A percentile compares a stretch with the other conserved stretches of the same genome.
phyloP scores from a whole-genome alignment of 805 yeast species.

The Barnettozyma wickerhamii region DNA sequence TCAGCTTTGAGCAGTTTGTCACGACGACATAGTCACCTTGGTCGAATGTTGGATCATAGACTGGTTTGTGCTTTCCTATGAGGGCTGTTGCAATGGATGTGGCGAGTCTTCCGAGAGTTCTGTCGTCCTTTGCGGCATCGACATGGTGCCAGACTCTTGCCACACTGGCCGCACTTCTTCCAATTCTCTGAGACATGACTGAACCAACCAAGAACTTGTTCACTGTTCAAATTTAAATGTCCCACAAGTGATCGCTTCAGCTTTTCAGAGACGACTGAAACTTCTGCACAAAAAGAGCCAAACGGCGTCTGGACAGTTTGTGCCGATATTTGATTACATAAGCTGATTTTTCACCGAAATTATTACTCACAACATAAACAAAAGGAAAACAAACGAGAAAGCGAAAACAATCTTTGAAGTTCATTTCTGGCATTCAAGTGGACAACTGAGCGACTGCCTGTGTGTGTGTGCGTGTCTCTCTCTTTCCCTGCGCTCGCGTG shows the following conservation, averaged over 20 bases:
- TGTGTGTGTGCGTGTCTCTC: no score
- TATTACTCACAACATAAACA: no score
- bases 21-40: conserved; percentile 97
- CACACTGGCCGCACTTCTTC: conserved; percentile 61
- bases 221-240: no score
- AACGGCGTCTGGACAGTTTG: not conserved
- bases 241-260: not conserved
- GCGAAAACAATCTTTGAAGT: not conserved
- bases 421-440: no score
- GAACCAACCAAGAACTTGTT: no score
- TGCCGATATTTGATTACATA: no score
- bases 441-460: no score
- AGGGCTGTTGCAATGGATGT: conserved; percentile 80
- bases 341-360: no score
- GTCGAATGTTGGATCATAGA: conserved; percentile 72
- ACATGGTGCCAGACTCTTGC: conserved; percentile 95
- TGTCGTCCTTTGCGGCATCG: conserved; percentile 76
- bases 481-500: no score
- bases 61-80: conserved; percentile 97
- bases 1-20: conserved; percentile 79
- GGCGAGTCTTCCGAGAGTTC: conserved; percentile 92
- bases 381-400: not conserved
- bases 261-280: conserved; percentile 1
- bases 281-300: conserved; percentile 1
- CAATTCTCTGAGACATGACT: conserved; percentile 28